A percentile compares a stretch with the other conserved stretches of the same genome.
Evolutionary conservation across 176 grass and related monocot genomes (phyloP).

Genomic region (Oryza meridionalis): DNA sequence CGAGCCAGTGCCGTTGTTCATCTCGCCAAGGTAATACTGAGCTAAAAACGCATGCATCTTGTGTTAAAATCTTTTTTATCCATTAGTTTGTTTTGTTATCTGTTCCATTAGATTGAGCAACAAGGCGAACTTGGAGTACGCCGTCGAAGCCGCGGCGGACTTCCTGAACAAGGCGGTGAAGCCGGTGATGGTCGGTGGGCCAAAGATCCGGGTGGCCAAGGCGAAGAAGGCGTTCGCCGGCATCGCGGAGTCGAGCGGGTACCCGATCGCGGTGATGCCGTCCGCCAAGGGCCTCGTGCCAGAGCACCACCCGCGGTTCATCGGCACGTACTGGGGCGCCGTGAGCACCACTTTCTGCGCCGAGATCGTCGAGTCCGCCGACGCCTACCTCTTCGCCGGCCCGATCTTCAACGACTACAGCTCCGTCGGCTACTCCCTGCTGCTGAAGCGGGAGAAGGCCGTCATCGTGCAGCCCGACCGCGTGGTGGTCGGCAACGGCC

Average conservation of each 20-base stretch:
- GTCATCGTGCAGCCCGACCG: slow-evolving; percentile 82
- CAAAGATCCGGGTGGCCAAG: slow-evolving; percentile 67
- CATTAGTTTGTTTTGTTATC: not conserved
- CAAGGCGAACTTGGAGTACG: slow-evolving; percentile 57
- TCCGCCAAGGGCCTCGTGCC: slow-evolving; percentile 71
- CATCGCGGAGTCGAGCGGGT: slow-evolving; percentile 57
- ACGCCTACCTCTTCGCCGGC: slow-evolving; percentile 73
- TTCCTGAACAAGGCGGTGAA: slow-evolving; percentile 78
- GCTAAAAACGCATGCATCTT: not conserved
- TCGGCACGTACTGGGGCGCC: slow-evolving; percentile 86
- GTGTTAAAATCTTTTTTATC: not conserved
- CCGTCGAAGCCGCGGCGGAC: slow-evolving; percentile 52
- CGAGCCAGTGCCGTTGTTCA: slow-evolving; percentile 69
- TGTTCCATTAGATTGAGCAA: slow-evolving; percentile 62
- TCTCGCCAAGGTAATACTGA: slow-evolving; percentile 63
- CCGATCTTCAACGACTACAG: slow-evolving; percentile 88
- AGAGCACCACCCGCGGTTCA: slow-evolving; percentile 78
- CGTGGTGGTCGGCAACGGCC: slow-evolving; percentile 63
- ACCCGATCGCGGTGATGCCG: slow-evolving; percentile 68
- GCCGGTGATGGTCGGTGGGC: slow-evolving; percentile 66
- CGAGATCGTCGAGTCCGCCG: slow-evolving; percentile 82
- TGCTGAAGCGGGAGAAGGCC: slow-evolving; percentile 82
- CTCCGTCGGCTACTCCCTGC: slow-evolving; percentile 76
- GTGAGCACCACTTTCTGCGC: slow-evolving; percentile 74
- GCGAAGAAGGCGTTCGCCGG: slow-evolving; percentile 55